phyloP scores from a whole-genome alignment of 208 protist species.

The Crithidia brevicula region DNA sequence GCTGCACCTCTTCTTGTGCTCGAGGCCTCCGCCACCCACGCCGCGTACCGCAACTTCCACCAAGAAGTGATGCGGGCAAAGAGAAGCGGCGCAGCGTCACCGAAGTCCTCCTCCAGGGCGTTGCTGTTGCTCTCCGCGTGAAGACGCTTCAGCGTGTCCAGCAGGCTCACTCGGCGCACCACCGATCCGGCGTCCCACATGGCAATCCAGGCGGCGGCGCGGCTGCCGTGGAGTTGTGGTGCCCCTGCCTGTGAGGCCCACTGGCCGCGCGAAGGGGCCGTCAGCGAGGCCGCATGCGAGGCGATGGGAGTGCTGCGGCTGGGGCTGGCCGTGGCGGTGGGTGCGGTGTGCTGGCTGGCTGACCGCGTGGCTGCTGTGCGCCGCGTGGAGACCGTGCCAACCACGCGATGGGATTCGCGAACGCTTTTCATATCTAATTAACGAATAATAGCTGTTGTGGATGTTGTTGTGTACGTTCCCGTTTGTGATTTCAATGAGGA shows the following conservation, averaged over 20 bases:
- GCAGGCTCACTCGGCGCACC: slow-evolving; percentile 47
- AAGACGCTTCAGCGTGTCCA: slow-evolving; percentile 65
- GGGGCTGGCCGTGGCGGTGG: no score
- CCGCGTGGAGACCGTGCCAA: no score
- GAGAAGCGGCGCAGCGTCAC: slow-evolving; percentile 75
- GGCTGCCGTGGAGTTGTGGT: slow-evolving; percentile 41
- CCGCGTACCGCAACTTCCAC: slow-evolving; percentile 76
- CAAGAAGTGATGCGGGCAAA: slow-evolving; percentile 86
- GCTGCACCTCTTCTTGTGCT: background rate
- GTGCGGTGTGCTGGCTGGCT: no score
- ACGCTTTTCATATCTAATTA: no score
- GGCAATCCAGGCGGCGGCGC: slow-evolving; percentile 64
- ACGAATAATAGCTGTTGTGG: no score
- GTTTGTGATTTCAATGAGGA: no score
- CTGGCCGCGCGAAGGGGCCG: slow-evolving; percentile 2
- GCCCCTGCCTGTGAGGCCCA: slow-evolving; percentile 25
- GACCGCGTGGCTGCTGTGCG: no score
- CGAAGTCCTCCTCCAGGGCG: slow-evolving; percentile 71
- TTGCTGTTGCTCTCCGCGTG: slow-evolving; percentile 73
- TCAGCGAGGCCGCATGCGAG: no score
- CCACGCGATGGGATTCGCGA: no score
- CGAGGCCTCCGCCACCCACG: slow-evolving; percentile 11
- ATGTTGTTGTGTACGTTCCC: no score
- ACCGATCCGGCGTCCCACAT: slow-evolving; percentile 73
- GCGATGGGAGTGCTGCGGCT: no score